Conservation (phyloP, 1,139 yeast species). For the Suhomyces yuchorum region DNA sequence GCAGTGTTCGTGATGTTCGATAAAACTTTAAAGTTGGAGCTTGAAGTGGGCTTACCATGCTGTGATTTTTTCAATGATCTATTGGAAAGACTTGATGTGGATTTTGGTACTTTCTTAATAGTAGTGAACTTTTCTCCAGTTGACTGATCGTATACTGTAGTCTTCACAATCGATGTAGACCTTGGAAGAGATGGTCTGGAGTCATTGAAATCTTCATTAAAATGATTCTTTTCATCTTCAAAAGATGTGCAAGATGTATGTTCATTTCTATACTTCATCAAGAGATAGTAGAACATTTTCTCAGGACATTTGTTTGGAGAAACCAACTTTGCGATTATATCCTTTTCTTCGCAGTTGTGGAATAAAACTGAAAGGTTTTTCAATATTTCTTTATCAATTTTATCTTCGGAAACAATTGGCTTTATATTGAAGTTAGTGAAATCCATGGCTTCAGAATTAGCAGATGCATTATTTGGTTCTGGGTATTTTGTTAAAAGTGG, state of each 20-base stretch:
- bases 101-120: constrained; percentile 25
- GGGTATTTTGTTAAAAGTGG: constrained; percentile 81
- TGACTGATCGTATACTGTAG: constrained; percentile 36
- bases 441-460: constrained; percentile 28
- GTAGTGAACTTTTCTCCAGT: constrained; percentile 33
- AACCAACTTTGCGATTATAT: constrained; percentile 60
- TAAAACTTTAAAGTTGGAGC: constrained; percentile 22
- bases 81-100: constrained; percentile 25
- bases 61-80: constrained; percentile 16
- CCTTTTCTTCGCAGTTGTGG: constrained; percentile 76
- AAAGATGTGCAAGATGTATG: constrained; percentile 38
- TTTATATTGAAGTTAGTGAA: constrained; percentile 39
- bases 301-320: constrained; percentile 71
- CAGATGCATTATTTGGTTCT: constrained; percentile 26
- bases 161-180: constrained; percentile 50
- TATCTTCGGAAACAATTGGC: constrained; percentile 53
- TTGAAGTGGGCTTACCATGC: constrained; percentile 9
- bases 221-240: constrained; percentile 27
- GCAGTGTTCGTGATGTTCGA: constrained; percentile 35
- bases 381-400: constrained; percentile 80
- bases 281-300: constrained; percentile 83
- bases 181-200: constrained; percentile 37
- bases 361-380: constrained; percentile 85
- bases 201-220: constrained; percentile 15
- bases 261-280: constrained; percentile 82